Evolutionary conservation across 2,329 filamentous ascomycete genomes (phyloP), one percentile per base, ranked within the genome.

Genomic region (Trichophyton equinum): DNA sequence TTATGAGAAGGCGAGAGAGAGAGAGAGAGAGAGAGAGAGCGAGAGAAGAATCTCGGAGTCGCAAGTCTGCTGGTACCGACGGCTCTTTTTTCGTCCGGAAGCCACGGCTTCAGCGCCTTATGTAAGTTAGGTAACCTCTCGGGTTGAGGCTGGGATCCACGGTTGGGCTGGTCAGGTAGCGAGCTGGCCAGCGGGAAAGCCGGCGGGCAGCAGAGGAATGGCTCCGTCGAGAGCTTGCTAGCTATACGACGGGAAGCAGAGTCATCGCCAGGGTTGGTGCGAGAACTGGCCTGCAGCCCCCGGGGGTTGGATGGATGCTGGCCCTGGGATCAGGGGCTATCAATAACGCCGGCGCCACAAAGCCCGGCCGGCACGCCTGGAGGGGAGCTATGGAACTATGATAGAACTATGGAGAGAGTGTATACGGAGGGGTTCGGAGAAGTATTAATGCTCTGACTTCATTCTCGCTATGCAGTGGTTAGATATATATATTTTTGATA

Each of bases 61-160:
- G 22, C 49, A 20, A 51, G 49, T 4, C 49, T 53, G 22, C 49
- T 30, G 49, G 13, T 53, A 25, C 49, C 49, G 49, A 33, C 49
- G 49, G 22, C 49, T 13, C 49, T 53, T 33, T 53, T 33, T 53
- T 53, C 49, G 49, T 53, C 49, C 49, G 49, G 49, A 53, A 53
- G 49, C 11, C 49, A 53, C 49, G 49, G 49, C 9, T 53, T 53
- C 22, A 25, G 33, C 25, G 49, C 49, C 49, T 53, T 53, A 53
- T 25, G 33, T 38, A 38, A 38, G 9, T 38, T 11, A 18, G 18
- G 18, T 18, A 13, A 38, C 9, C 33, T 38, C 30, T 53, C 33
- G 30, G 49, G 49, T 30, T 53, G 49, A 53, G 49, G 49, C 49
- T 53, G 22, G 46, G 22, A 53, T 53, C 49, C 49, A 53, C 49